phyloP scores from a whole-genome alignment of 2,329 filamentous ascomycete species.

The Pseudofabraea citricarpa region DNA sequence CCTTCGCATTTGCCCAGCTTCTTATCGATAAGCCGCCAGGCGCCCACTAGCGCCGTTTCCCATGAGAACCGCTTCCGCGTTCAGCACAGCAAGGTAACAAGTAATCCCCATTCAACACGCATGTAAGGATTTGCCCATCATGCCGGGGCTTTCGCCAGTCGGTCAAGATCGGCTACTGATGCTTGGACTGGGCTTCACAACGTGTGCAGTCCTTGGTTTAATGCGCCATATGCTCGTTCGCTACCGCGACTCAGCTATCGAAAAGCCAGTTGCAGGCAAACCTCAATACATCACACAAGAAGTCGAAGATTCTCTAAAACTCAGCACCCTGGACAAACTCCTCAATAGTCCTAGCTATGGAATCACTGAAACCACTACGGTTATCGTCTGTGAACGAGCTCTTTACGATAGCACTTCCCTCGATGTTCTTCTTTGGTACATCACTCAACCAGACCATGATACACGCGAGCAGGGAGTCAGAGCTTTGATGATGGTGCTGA shows the following conservation, averaged over 20 bases:
- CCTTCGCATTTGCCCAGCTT: slow-evolving; percentile 12
- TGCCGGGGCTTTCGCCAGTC: slow-evolving; percentile 24
- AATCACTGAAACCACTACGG: slow-evolving; percentile 63
- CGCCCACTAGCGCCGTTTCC: too few relatives aligned
- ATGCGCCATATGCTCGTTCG: slow-evolving; percentile 54
- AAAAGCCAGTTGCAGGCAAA: slow-evolving; percentile 60
- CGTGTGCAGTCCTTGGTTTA: slow-evolving; percentile 51
- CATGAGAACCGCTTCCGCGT: not conserved
- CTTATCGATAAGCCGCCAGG: too few relatives aligned
- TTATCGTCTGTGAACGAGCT: slow-evolving; percentile 50
- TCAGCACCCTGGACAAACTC: slow-evolving; percentile 62
- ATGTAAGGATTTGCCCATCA: slow-evolving; percentile 20
- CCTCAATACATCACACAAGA: slow-evolving; percentile 71
- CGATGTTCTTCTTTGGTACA: slow-evolving; percentile 49
- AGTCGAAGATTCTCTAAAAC: slow-evolving; percentile 65
- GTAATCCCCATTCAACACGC: too few relatives aligned
- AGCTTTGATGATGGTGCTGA: slow-evolving; percentile 51
- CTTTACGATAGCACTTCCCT: slow-evolving; percentile 53
- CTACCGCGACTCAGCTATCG: slow-evolving; percentile 60
- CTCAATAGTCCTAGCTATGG: slow-evolving; percentile 67
- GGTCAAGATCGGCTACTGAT: slow-evolving; percentile 21
- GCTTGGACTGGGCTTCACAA: slow-evolving; percentile 38
- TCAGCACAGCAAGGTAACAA: too few relatives aligned
- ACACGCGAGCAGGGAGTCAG: slow-evolving; percentile 52
- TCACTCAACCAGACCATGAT: slow-evolving; percentile 54